Evolutionary conservation across 805 yeast species (phyloP), one percentile per base, ranked within the genome.

Genomic region (Pichia deserticola): DNA sequence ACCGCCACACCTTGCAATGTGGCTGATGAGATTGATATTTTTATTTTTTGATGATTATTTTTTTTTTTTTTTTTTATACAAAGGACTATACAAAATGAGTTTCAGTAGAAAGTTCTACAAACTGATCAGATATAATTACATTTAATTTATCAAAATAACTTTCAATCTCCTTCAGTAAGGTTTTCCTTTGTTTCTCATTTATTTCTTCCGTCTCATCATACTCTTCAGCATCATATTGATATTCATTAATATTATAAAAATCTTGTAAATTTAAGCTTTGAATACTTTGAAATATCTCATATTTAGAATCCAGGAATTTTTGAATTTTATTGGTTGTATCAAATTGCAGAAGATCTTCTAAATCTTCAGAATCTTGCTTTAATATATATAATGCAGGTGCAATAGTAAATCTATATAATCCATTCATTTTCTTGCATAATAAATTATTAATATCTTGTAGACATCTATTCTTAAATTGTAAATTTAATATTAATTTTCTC

Each of bases 341-440:
- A 43, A 48, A 48, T 10, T 38, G 43, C 27, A 43, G 15, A 12
- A 15, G 10, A 11, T 9, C 39, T n/a, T 20, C 29, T 7, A 5
- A 8, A 7, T 33, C 40, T 7, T 34, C 47, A 5, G 12, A 5
- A 13, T 25, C 42, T 12, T 25, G 13, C 13, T 32, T 29, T 20
- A 38, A 29, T 8, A 49, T 20, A 20, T 30, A 30, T 15, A 49
- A 32, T n/a, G 38, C 42, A 3, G 51, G 51, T 20, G 45, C 45
- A 32, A 49, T 27, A 13, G 48, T 49, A 36, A 32, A 40, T 32
- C 47, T 35, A 32, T 49, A 44, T 32, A 49, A 35, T 11, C 40
- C 30, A 12, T 44, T 41, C 8, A 44, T 29, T 9, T 29, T 40
- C 13, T 40, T 44, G 12, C 8, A 44, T 11, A 49, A 12, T 9